Evolutionary conservation across 1,284 basidiomycete genomes (phyloP).

Genomic region (Porodaedalea pini): DNA sequence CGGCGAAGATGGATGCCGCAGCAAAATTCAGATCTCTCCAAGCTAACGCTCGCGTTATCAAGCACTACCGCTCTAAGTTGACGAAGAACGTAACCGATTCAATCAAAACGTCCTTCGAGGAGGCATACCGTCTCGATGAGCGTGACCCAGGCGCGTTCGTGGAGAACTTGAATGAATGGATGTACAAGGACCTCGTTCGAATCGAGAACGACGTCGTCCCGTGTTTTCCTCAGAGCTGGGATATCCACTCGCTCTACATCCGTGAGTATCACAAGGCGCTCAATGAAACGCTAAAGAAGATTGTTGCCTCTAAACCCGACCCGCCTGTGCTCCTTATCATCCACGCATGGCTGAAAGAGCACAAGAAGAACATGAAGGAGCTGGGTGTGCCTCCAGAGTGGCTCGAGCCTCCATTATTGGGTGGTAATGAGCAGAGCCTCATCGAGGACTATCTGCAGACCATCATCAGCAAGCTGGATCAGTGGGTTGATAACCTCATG

Average conservation of each 20-base stretch:
- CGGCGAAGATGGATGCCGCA: conserved; percentile 83
- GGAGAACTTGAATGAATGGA: conserved; percentile 74
- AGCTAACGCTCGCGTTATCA: conserved; percentile 90
- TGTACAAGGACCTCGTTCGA: conserved; percentile 92
- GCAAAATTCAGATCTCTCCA: conserved; percentile 90
- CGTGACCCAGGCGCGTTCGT: conserved; percentile 73
- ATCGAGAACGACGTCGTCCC: conserved; percentile 85
- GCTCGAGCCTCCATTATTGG: conserved; percentile 86
- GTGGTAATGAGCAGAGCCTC: conserved; percentile 88
- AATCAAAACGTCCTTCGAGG: conserved; percentile 72
- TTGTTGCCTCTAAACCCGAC: conserved; percentile 77
- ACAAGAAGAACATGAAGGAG: conserved; percentile 93
- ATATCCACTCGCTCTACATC: conserved; percentile 81
- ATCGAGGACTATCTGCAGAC: conserved; percentile 95
- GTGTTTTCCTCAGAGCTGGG: conserved; percentile 91
- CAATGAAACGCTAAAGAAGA: conserved; percentile 68
- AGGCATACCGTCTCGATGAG: conserved; percentile 61
- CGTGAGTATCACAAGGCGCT: conserved; percentile 93
- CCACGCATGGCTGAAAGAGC: conserved; percentile 93
- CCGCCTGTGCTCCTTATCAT: conserved; percentile 84
- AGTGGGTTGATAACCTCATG: conserved; percentile 96
- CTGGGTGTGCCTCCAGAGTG: conserved; percentile 78
- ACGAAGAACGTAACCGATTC: conserved; percentile 78
- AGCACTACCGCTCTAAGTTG: conserved; percentile 93
- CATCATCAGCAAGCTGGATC: conserved; percentile 94